Evolutionary conservation across 257 asterid species (phyloP).

Genomic region (Scutellaria barbata): DNA sequence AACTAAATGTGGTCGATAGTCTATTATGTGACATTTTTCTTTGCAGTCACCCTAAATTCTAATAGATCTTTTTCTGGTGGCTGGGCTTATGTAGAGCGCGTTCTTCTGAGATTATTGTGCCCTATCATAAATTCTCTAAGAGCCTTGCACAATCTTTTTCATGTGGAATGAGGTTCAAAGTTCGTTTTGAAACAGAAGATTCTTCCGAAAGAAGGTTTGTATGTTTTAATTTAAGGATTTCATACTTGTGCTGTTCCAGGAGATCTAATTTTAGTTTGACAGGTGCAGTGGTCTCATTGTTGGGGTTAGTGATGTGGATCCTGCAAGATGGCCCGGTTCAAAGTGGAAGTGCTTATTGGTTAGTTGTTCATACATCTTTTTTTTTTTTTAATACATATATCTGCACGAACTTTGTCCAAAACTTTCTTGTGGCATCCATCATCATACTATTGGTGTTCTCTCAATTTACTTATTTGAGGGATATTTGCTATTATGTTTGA

Average conservation of each 20-base stretch:
- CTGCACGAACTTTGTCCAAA: constrained; percentile 7
- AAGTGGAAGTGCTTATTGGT: constrained; percentile 96
- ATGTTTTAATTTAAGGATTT: not conserved
- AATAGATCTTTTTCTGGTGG: not conserved
- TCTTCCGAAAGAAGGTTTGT: constrained; percentile 89
- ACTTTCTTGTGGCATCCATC: not conserved
- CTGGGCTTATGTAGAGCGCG: constrained; percentile 61
- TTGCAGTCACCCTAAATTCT: not conserved
- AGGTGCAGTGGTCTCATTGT: constrained; percentile 81
- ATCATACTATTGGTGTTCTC: not conserved
- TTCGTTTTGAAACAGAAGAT: constrained; percentile 85
- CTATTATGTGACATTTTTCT: not conserved
- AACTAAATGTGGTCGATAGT: not conserved
- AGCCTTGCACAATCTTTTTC: constrained; percentile 70
- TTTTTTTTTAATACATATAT: not conserved
- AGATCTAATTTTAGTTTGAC: constrained; percentile 36
- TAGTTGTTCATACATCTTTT: constrained; percentile 24
- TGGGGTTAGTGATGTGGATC: constrained; percentile 79
- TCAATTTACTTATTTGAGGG: constrained; percentile 1
- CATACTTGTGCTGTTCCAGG: not conserved
- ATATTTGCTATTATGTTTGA: not conserved
- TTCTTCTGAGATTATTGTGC: constrained; percentile 76
- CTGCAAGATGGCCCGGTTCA: constrained; percentile 91
- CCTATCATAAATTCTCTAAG: constrained; percentile 74
- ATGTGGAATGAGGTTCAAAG: constrained; percentile 85